Percentiles rank a stretch among this genome's conserved stretches.
Conservation (phyloP, 176 grass and related monocot species). For the Saccharum officinarum region DNA sequence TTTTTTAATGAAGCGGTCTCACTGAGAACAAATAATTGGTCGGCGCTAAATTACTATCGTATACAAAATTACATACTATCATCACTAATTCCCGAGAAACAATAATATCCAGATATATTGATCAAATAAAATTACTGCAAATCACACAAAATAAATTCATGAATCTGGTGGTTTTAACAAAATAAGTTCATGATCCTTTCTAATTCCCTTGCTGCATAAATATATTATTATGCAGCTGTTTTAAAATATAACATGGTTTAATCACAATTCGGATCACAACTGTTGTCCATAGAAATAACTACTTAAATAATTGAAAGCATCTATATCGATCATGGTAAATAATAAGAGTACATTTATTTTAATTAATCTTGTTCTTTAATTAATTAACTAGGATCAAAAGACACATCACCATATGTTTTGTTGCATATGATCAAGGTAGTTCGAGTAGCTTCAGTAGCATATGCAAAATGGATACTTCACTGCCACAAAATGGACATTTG, state of each 20-base stretch:
- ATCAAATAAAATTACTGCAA: background rate
- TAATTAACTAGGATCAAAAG: background rate
- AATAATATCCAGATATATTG: background rate
- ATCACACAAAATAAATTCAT: background rate
- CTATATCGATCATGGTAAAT: background rate
- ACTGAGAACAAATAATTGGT: background rate
- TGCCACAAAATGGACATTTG: no score
- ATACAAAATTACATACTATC: background rate
- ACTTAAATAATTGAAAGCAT: background rate
- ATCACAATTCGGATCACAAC: background rate
- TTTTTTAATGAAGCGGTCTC: background rate
- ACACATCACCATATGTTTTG: background rate
- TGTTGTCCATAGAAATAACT: background rate
- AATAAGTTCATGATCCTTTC: background rate
- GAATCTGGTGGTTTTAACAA: background rate
- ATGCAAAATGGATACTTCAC: no score
- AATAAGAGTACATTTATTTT: background rate
- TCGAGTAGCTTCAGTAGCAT: background rate
- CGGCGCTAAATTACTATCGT: background rate
- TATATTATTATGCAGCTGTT: background rate
- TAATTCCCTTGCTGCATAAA: background rate
- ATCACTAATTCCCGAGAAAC: background rate
- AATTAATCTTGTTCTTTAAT: background rate
- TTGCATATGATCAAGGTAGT: slow-evolving; percentile 2
- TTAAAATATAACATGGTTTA: background rate